Conservation (phyloP, 768 basidiomycete species). For the Obba rivulosa region DNA sequence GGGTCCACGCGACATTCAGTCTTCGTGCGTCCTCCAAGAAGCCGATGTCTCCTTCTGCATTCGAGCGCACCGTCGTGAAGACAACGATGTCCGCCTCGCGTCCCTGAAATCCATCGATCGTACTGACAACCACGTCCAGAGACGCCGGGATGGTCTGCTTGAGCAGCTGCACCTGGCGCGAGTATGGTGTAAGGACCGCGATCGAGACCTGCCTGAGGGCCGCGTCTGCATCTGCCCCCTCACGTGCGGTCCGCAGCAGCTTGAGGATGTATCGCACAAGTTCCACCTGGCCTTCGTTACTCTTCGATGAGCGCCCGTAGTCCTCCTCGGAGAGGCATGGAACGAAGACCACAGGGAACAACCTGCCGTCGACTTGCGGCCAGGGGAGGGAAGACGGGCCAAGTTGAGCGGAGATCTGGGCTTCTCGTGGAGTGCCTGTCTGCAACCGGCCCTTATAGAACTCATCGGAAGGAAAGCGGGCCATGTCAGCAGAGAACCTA, state of each 20-base stretch:
- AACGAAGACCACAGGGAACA: slow-evolving; percentile 53
- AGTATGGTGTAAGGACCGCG: slow-evolving; percentile 56
- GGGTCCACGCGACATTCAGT: slow-evolving; percentile 69
- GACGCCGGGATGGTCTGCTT: slow-evolving; percentile 30
- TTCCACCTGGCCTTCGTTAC: slow-evolving; percentile 54
- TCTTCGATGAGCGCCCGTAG: slow-evolving; percentile 55
- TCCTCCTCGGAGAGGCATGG: slow-evolving; percentile 53
- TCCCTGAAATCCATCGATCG: slow-evolving; percentile 64
- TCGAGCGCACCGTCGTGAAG: slow-evolving; percentile 60
- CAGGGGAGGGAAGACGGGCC: slow-evolving; percentile 50
- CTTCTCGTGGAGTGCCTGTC: slow-evolving; percentile 35
- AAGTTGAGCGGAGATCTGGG: slow-evolving; percentile 21
- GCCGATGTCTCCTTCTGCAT: slow-evolving; percentile 54
- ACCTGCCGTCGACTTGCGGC: slow-evolving; percentile 33
- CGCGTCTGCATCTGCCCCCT: not conserved
- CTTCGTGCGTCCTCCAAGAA: slow-evolving; percentile 58
- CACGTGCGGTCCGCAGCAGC: slow-evolving; percentile 29
- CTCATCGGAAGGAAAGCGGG: slow-evolving; percentile 54
- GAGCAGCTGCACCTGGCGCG: slow-evolving; percentile 48
- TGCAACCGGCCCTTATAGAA: slow-evolving; percentile 54
- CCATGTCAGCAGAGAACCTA: slow-evolving; percentile 54
- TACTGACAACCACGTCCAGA: slow-evolving; percentile 34
- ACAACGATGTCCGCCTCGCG: slow-evolving; percentile 64
- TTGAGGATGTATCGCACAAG: slow-evolving; percentile 43
- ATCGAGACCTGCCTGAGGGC: slow-evolving; percentile 19